A percentile compares a stretch with the other conserved stretches of the same genome.
Evolutionary conservation across 139 green algal species (phyloP).

Genomic region (Coccomyxa sp.): DNA sequence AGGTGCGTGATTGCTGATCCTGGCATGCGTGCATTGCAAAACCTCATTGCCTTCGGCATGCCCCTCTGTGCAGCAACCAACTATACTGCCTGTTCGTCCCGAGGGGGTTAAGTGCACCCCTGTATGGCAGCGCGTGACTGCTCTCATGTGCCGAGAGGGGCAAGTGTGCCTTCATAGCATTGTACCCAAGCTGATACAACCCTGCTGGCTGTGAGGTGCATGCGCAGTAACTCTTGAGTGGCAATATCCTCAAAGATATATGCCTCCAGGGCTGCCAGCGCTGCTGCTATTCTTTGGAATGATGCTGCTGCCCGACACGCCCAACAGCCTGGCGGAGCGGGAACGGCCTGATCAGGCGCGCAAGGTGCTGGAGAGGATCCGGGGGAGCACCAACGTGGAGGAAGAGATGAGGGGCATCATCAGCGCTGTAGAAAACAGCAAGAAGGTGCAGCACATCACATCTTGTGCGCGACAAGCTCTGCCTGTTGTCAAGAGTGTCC

Average conservation of each 20-base stretch:
- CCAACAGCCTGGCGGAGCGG: slow-evolving; percentile 46
- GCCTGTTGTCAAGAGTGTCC: background rate
- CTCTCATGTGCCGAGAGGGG: no score
- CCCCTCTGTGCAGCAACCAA: no score
- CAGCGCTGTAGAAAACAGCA: background rate
- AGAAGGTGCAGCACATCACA: background rate
- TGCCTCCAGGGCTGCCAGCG: slow-evolving; percentile 25
- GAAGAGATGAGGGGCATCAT: background rate
- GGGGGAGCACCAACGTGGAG: slow-evolving; percentile 27
- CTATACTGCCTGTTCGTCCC: no score
- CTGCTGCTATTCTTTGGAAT: slow-evolving; percentile 35
- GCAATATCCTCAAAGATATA: background rate
- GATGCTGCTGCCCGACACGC: slow-evolving; percentile 44
- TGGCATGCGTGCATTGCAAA: no score
- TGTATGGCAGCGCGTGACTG: no score
- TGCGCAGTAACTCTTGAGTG: background rate
- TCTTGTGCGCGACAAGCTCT: background rate
- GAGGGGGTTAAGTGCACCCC: no score
- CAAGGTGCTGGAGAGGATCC: slow-evolving; percentile 32
- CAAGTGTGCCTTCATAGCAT: background rate
- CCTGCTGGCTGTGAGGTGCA: no score
- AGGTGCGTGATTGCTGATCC: background rate
- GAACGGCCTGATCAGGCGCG: slow-evolving; percentile 11
- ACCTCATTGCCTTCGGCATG: background rate
- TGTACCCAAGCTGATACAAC: background rate